Evolutionary conservation across 2,329 filamentous ascomycete genomes (phyloP).

Genomic region (Cercospora sp.): DNA sequence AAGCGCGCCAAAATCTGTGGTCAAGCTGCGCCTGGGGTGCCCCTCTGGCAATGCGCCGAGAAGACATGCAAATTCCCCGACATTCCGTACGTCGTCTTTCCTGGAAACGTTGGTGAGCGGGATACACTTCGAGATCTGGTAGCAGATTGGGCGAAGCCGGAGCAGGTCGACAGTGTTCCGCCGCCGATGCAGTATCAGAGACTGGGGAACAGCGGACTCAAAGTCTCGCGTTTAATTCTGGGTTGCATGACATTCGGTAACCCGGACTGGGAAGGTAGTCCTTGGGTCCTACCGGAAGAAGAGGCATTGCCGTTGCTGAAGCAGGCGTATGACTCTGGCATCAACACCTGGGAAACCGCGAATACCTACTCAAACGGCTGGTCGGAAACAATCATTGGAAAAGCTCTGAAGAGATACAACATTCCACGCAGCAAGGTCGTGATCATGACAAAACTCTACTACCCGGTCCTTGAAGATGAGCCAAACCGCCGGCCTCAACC

Average conservation of each 20-base stretch:
- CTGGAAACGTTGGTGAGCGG: conserved; percentile 57
- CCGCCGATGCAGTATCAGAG: conserved; percentile 22
- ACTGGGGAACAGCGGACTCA: conserved; percentile 46
- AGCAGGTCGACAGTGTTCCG: background rate
- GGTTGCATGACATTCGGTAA: conserved; percentile 34
- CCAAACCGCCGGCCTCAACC: conserved; percentile 16
- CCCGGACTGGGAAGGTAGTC: conserved; percentile 27
- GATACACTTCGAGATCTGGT: conserved; percentile 54
- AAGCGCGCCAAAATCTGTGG: conserved; percentile 57
- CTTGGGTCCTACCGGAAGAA: conserved; percentile 41
- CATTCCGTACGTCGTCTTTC: conserved; percentile 60
- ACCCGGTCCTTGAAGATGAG: conserved; percentile 14
- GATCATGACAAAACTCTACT: conserved; percentile 36
- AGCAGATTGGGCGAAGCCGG: conserved; percentile 37
- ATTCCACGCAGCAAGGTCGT: conserved; percentile 39
- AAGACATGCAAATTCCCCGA: conserved; percentile 52
- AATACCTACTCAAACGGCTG: conserved; percentile 37
- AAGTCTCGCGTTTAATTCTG: conserved; percentile 41
- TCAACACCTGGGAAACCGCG: conserved; percentile 49
- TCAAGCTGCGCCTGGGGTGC: conserved; percentile 59
- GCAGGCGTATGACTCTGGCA: conserved; percentile 45
- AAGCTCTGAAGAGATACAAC: conserved; percentile 31
- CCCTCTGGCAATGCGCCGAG: conserved; percentile 61
- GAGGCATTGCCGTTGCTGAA: conserved; percentile 45
- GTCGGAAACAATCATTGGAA: conserved; percentile 37